These are phyloP conservation scores for Helenozyma baotianmanensis DNA, from an alignment of 805 yeast genomes.

Conservation along the genomic window DNA sequence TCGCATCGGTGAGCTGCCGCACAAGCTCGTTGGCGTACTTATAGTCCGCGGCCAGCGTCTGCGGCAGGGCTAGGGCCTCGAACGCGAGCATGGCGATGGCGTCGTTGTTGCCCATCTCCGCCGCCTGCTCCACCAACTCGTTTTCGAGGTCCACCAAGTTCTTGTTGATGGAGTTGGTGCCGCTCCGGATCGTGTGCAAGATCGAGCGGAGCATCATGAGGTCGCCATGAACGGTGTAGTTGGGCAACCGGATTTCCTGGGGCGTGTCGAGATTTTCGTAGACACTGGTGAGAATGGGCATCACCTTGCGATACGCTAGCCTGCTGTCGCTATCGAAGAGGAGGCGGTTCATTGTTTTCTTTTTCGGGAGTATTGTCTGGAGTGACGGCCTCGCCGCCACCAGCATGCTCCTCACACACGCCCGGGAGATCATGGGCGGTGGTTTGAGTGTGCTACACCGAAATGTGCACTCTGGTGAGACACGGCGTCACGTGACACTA, in stretches of 20 bases:
- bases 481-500: too few relatives aligned
- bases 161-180: slow-evolving; percentile 55
- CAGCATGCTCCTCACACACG: slow-evolving; percentile 4
- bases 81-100: slow-evolving; percentile 75
- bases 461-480: too few relatives aligned
- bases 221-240: slow-evolving; percentile 49
- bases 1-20: slow-evolving; percentile 47
- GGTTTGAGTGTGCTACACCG: too few relatives aligned
- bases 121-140: slow-evolving; percentile 74
- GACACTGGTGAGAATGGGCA: slow-evolving; percentile 49
- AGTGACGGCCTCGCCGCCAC: slow-evolving; percentile 21
- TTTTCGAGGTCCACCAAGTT: slow-evolving; percentile 61
- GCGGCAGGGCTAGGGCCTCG: slow-evolving; percentile 42
- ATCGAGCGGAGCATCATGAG: slow-evolving; percentile 66
- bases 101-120: slow-evolving; percentile 76
- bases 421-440: slow-evolving; percentile 2
- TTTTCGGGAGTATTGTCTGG: slow-evolving; percentile 47
- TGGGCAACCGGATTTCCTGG: slow-evolving; percentile 36
- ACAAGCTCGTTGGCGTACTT: slow-evolving; percentile 60
- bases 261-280: slow-evolving; percentile 47
- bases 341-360: slow-evolving; percentile 51
- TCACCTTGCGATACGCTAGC: slow-evolving; percentile 47
- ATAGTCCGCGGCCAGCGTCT: slow-evolving; percentile 47
- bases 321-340: slow-evolving; percentile 65
- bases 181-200: slow-evolving; percentile 54